These are phyloP conservation scores for Grigorovia transvaalensis DNA, from an alignment of 805 yeast genomes.

Conservation along the genomic window DNA sequence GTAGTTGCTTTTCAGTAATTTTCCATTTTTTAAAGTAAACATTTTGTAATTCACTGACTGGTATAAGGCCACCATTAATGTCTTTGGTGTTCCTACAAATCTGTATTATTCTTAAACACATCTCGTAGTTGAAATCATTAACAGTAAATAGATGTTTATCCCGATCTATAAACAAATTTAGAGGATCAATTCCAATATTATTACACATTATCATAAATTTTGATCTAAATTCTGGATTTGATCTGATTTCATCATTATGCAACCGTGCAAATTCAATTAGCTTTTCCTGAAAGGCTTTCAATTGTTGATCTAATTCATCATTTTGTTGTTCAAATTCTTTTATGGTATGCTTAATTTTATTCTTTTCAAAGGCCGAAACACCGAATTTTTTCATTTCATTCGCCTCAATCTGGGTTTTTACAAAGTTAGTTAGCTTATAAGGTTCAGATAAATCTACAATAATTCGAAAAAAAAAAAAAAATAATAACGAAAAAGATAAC, in stretches of 20 bases:
- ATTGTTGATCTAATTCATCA: constrained; percentile 55
- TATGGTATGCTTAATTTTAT: constrained; percentile 4
- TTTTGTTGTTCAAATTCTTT: constrained; percentile 39
- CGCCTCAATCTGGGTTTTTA: neutral
- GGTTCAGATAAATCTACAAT: neutral
- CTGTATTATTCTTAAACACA: constrained; percentile 68
- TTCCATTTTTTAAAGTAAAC: constrained; percentile 26
- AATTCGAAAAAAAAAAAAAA: too few species aligned
- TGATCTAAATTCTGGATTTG: constrained; percentile 52
- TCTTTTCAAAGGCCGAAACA: constrained; percentile 35
- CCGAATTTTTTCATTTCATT: constrained; percentile 34
- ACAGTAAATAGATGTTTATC: constrained; percentile 25
- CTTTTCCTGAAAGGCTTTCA: constrained; percentile 67
- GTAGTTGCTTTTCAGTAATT: constrained; percentile 41
- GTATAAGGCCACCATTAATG: constrained; percentile 73
- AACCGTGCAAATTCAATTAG: constrained; percentile 64
- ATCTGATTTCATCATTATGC: constrained; percentile 56
- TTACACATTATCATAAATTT: constrained; percentile 70
- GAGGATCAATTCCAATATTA: constrained; percentile 77
- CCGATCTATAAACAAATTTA: constrained; percentile 30
- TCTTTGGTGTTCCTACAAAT: constrained; percentile 59
- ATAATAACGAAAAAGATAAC: neutral
- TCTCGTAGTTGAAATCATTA: constrained; percentile 50
- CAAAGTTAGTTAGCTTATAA: too few species aligned
- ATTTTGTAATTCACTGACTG: constrained; percentile 41